Percentiles rank a stretch among this genome's conserved stretches.
Evolutionary conservation across 169 alveolate genomes (phyloP).

Genomic region (Cryptosporidium sp.): DNA sequence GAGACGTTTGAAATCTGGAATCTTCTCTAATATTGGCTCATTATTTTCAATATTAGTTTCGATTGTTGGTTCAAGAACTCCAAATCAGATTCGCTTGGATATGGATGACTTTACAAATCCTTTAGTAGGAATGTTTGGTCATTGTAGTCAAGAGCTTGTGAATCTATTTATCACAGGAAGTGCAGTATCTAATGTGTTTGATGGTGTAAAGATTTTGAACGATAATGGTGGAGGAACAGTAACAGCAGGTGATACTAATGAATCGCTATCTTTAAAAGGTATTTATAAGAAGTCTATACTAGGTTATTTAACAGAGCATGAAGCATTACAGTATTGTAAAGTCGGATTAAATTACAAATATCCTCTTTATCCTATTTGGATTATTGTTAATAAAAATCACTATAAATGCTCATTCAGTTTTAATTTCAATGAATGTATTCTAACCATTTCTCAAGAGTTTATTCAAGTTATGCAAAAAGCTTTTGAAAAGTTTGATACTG

Average conservation of each 20-base stretch:
- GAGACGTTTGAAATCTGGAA: slow-evolving; percentile 77
- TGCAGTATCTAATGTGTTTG: slow-evolving; percentile 87
- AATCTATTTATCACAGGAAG: slow-evolving; percentile 83
- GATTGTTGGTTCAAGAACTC: slow-evolving; percentile 83
- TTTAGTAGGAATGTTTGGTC: slow-evolving; percentile 84
- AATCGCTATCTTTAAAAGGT: slow-evolving; percentile 82
- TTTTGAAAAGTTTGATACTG: slow-evolving; percentile 65
- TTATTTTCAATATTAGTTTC: slow-evolving; percentile 82
- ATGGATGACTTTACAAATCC: slow-evolving; percentile 85
- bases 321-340: slow-evolving; percentile 84
- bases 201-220: slow-evolving; percentile 81
- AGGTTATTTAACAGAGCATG: slow-evolving; percentile 85
- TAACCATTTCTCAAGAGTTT: slow-evolving; percentile 45
- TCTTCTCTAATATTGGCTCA: slow-evolving; percentile 81
- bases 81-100: slow-evolving; percentile 79
- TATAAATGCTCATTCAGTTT: slow-evolving; percentile 75
- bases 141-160: slow-evolving; percentile 86
- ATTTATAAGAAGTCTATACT: slow-evolving; percentile 79
- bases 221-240: slow-evolving; percentile 4
- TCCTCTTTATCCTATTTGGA: slow-evolving; percentile 87
- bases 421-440: slow-evolving; percentile 32
- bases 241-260: neutral
- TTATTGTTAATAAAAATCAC: slow-evolving; percentile 83
- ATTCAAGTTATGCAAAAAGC: slow-evolving; percentile 41
- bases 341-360: slow-evolving; percentile 86